Conservation (phyloP, 129 eudicot species). For the Escallonia rubra region DNA sequence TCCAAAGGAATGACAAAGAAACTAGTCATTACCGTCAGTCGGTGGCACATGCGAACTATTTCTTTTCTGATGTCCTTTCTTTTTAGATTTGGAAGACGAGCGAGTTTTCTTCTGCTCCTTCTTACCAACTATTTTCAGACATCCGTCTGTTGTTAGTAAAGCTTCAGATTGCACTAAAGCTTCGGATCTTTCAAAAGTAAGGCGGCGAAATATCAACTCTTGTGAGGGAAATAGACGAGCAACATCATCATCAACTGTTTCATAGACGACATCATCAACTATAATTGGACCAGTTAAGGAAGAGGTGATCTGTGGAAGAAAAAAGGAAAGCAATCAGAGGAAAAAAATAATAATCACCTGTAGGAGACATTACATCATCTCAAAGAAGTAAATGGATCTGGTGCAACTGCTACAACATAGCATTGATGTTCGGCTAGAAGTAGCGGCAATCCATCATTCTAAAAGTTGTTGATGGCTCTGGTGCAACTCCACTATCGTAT, state of each 20-base stretch:
- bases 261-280: slow-evolving; percentile 84
- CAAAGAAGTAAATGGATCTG: not conserved
- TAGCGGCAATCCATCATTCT: too few species aligned
- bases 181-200: slow-evolving; percentile 72
- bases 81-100: slow-evolving; percentile 42
- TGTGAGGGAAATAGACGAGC: slow-evolving; percentile 37
- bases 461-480: too few species aligned
- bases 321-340: slow-evolving; percentile 14
- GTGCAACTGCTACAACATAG: not conserved
- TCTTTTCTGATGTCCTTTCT: slow-evolving; percentile 48
- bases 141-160: slow-evolving; percentile 43
- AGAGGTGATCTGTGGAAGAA: slow-evolving; percentile 49
- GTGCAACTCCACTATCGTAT: too few species aligned
- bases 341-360: not conserved
- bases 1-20: not conserved
- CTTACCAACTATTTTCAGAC: slow-evolving; percentile 21
- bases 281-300: slow-evolving; percentile 65
- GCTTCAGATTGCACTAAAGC: slow-evolving; percentile 91
- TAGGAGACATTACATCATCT: not conserved
- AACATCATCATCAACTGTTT: slow-evolving; percentile 56
- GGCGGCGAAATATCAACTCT: slow-evolving; percentile 68
- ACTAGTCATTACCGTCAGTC: slow-evolving; percentile 18
- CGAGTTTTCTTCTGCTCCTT: slow-evolving; percentile 32
- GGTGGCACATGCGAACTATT: slow-evolving; percentile 20
- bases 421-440: too few species aligned